phyloP scores from a whole-genome alignment of 75 land plant species.

The Picea glauca region DNA sequence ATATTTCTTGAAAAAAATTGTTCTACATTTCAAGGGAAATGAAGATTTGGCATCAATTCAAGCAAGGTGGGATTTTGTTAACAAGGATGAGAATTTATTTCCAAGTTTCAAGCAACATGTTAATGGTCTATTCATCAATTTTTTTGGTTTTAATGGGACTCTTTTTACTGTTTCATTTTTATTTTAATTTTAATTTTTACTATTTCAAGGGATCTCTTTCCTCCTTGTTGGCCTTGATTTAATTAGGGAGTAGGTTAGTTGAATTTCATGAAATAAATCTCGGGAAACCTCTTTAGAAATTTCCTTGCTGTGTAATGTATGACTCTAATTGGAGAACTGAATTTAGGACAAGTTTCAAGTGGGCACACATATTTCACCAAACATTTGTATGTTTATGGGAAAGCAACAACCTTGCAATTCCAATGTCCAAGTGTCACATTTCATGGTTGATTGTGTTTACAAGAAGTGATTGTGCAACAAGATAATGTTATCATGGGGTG shows the following conservation, averaged over 20 bases:
- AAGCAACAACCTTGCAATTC: too few species aligned
- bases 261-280: slow-evolving; percentile 12
- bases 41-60: slow-evolving; percentile 35
- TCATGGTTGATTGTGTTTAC: too few species aligned
- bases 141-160: slow-evolving; percentile 57
- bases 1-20: too few species aligned
- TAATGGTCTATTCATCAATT: slow-evolving; percentile 37
- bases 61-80: slow-evolving; percentile 44
- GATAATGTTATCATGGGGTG: too few species aligned
- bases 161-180: too few species aligned
- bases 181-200: too few species aligned
- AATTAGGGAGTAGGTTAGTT: slow-evolving; percentile 26
- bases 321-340: too few species aligned
- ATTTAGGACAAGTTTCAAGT: neutral
- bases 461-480: too few species aligned
- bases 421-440: too few species aligned
- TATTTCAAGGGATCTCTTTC: slow-evolving; percentile 10
- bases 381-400: too few species aligned
- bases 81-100: slow-evolving; percentile 47
- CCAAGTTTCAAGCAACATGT: slow-evolving; percentile 52
- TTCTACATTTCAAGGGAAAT: slow-evolving; percentile 23
- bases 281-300: neutral
- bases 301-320: too few species aligned
- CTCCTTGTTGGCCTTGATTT: slow-evolving; percentile 65
- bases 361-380: neutral